Evolutionary conservation across 2,329 filamentous ascomycete species (phyloP).

Genomic region (Geosmithia flava): DNA sequence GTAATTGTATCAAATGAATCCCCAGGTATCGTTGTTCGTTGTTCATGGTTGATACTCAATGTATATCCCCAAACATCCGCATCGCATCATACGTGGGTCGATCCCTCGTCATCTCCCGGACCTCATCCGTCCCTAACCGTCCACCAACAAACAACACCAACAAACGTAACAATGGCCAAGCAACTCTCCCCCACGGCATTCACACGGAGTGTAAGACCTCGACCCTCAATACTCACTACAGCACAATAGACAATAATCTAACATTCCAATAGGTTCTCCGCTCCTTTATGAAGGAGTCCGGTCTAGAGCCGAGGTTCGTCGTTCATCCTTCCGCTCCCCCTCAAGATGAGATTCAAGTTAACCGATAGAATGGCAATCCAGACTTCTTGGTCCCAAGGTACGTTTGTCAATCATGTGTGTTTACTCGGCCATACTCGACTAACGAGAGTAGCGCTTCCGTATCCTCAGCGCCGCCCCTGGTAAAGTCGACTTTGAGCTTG

Average conservation of each 20-base stretch:
- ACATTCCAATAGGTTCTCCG: constrained; percentile 55
- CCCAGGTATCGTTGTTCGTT: too few species aligned
- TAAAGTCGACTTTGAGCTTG: constrained; percentile 62
- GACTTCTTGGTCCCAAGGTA: background rate
- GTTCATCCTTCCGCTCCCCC: background rate
- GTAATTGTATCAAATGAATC: too few species aligned
- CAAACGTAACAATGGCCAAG: constrained; percentile 14
- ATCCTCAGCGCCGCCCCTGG: constrained; percentile 53
- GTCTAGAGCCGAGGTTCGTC: constrained; percentile 71
- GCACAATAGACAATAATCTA: background rate
- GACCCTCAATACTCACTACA: background rate
- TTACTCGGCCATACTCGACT: background rate
- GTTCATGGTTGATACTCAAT: too few species aligned
- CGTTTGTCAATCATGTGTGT: background rate
- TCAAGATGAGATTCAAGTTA: background rate
- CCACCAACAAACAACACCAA: background rate
- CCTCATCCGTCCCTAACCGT: background rate
- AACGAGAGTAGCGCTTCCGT: constrained; percentile 40
- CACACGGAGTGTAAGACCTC: constrained; percentile 16
- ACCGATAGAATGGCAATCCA: background rate
- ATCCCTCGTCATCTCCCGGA: background rate
- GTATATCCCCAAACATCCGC: too few species aligned
- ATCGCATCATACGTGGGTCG: background rate
- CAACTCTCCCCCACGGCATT: constrained; percentile 19
- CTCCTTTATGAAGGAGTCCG: constrained; percentile 76